A percentile compares a stretch with the other conserved stretches of the same genome.
Conservation (phyloP, 768 basidiomycete species). For the Agaricus blazei region DNA sequence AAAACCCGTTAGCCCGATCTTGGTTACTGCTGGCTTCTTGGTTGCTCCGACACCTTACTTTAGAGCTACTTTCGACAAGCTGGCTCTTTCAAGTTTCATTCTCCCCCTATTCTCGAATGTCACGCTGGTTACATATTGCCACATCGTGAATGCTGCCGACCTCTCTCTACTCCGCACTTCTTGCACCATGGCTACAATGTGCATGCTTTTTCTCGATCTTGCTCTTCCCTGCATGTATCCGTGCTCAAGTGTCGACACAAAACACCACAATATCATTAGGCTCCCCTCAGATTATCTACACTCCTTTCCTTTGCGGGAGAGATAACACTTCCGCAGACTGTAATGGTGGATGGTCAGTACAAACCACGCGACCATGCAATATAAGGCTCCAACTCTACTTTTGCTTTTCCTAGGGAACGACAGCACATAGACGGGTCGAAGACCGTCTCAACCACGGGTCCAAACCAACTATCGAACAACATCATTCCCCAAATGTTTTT, state of each 20-base stretch:
- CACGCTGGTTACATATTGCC: not conserved
- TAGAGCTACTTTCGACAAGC: not conserved
- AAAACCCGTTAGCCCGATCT: not conserved
- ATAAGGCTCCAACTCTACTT: not conserved
- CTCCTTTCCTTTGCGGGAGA: conserved; percentile 41
- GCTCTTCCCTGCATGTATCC: not conserved
- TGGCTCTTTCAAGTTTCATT: not conserved
- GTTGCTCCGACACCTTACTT: not conserved
- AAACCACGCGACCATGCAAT: conserved; percentile 13
- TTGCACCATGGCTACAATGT: not conserved
- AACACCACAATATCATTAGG: conserved; percentile 35
- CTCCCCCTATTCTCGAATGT: not conserved
- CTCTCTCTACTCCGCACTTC: not conserved
- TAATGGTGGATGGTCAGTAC: conserved; percentile 36
- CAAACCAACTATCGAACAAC: conserved; percentile 32
- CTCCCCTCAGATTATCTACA: conserved; percentile 38
- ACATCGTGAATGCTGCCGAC: conserved; percentile 2
- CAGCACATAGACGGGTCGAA: conserved; percentile 15
- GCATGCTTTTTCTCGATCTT: not conserved
- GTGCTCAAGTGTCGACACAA: not conserved
- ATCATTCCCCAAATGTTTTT: conserved; percentile 57
- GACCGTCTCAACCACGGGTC: conserved; percentile 37
- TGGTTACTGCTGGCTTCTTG: not conserved
- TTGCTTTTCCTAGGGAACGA: conserved; percentile 21
- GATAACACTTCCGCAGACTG: conserved; percentile 27